Evolutionary conservation across 108 stramenopile genomes (phyloP), one percentile per base, ranked within the genome.

Genomic region (Asterionellopsis glacialis): DNA sequence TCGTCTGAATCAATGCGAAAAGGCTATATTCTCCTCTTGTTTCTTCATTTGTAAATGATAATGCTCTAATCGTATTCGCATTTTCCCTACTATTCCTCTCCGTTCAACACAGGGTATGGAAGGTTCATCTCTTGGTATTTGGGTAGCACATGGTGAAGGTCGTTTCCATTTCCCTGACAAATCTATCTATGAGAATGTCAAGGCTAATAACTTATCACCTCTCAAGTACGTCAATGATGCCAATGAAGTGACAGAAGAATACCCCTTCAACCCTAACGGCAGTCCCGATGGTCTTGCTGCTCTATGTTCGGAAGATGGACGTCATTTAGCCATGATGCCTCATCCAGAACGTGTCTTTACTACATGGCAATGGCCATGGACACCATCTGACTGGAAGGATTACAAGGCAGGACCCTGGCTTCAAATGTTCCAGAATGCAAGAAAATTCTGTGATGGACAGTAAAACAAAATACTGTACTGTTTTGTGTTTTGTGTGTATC

Each of bases 391-490:
- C 47, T 96, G 96, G 95, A 78, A 76, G 44, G 75, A 74, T 55
- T 79, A 75, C 56, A 67, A 80, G 57, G 88, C 80, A 41, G 83
- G 92, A 25, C 97, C 99, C 0, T 99, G 99, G 99, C 74, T 97
- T n/a, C 90, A 88, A 62, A 94, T 99, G 94, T 99, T 99, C 80
- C 96, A 98, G 77, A 99, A 99, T 74, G 99, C 99, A 23, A 82
- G 94, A 50, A 64, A 67, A n/a, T 99, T 95, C 76, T 97, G 96
- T 67, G 95, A 95, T 38, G 33, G 33, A 5, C 33, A 33, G 33
- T 33, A 33, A 33, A 7, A n/a, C n/a, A n/a, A n/a, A n/a, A n/a
- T n/a, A n/a, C n/a, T n/a, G n/a, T n/a, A n/a, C n/a, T n/a, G n/a
- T n/a, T n/a, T n/a, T n/a, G n/a, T n/a, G n/a, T n/a, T n/a, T n/a